Percentiles rank a stretch among this genome's conserved stretches.
Conservation (phyloP, 73 alveolate species). For the Tetrahymena thermophila region DNA sequence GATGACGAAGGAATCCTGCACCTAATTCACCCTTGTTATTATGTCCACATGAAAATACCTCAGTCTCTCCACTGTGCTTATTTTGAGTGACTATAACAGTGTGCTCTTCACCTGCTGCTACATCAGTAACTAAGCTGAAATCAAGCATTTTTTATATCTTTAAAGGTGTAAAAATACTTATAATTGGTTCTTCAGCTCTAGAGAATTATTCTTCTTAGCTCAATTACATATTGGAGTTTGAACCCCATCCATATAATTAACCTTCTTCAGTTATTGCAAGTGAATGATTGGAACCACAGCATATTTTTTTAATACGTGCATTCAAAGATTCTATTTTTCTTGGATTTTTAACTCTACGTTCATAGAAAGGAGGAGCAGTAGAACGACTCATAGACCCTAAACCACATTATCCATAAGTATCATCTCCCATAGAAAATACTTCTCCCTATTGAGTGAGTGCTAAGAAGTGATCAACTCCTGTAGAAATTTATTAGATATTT, state of each 20-base stretch:
- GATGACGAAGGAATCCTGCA: slow-evolving; percentile 61
- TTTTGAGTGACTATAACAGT: slow-evolving; percentile 50
- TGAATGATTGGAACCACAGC: slow-evolving; percentile 65
- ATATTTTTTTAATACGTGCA: slow-evolving; percentile 49
- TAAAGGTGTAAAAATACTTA: slow-evolving; percentile 47
- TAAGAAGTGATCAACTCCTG: slow-evolving; percentile 77
- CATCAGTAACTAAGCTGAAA: slow-evolving; percentile 51
- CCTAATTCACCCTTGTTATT: slow-evolving; percentile 78
- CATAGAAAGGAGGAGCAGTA: slow-evolving; percentile 65
- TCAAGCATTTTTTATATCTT: slow-evolving; percentile 35
- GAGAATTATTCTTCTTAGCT: slow-evolving; percentile 56
- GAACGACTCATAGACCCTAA: slow-evolving; percentile 52
- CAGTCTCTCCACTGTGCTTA: slow-evolving; percentile 39
- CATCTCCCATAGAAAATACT: slow-evolving; percentile 83
- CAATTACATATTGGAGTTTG: slow-evolving; percentile 59
- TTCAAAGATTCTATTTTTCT: slow-evolving; percentile 34
- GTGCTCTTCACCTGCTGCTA: slow-evolving; percentile 75
- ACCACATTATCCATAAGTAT: slow-evolving; percentile 84
- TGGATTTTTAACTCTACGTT: slow-evolving; percentile 58
- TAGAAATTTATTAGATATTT: slow-evolving; percentile 47
- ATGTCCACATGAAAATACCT: slow-evolving; percentile 68
- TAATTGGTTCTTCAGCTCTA: slow-evolving; percentile 52
- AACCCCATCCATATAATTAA: slow-evolving; percentile 74
- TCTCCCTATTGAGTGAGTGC: slow-evolving; percentile 63
- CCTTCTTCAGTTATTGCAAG: slow-evolving; percentile 64